A percentile compares a stretch with the other conserved stretches of the same genome.
These are phyloP conservation scores for Malus sylvestris DNA, from an alignment of 306 rosid species.

Conservation along the genomic window DNA sequence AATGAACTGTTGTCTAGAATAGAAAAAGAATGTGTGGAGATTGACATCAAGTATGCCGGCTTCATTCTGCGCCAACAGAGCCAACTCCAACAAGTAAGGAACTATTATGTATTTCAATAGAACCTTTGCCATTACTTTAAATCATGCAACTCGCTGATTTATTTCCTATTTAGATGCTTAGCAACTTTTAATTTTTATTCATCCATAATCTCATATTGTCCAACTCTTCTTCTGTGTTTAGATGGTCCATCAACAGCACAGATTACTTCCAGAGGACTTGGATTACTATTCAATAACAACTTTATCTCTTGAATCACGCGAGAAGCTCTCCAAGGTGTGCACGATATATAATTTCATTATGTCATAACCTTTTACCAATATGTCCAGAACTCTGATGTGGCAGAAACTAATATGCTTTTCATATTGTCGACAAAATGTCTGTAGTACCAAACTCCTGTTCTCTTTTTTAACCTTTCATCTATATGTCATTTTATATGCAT, in stretches of 20 bases:
- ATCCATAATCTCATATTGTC: neutral
- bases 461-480: neutral
- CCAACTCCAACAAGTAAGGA: conserved; percentile 82
- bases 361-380: neutral
- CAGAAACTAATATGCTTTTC: neutral
- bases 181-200: neutral
- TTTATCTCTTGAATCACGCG: conserved; percentile 83
- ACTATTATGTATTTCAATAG: neutral
- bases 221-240: conserved; percentile 23
- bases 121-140: neutral
- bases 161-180: neutral
- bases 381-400: neutral
- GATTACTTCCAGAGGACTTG: conserved; percentile 74
- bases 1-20: conserved; percentile 49
- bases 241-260: conserved; percentile 88
- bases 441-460: neutral
- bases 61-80: conserved; percentile 85
- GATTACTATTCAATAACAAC: conserved; percentile 80
- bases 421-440: neutral
- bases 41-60: conserved; percentile 93
- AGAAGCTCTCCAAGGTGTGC: conserved; percentile 86
- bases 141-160: neutral
- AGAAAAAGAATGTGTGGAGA: conserved; percentile 86
- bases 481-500: neutral
- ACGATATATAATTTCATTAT: neutral